These are phyloP conservation scores for Heteromeles arbutifolia DNA, from an alignment of 306 rosid species.

Conservation along the genomic window DNA sequence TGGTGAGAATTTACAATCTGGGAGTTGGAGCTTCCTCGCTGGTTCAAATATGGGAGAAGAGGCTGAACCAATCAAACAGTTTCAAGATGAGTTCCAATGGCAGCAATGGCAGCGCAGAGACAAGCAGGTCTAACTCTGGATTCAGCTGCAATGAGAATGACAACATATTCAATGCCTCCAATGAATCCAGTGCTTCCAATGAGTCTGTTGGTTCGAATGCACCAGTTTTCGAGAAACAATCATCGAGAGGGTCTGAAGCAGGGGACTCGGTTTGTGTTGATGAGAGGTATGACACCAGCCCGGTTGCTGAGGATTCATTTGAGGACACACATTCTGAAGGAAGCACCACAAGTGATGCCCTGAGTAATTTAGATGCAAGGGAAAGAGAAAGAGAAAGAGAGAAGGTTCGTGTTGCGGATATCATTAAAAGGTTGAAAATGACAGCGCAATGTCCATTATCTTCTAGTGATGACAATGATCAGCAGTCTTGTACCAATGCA, in stretches of 20 bases:
- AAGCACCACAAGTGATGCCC: slow-evolving; percentile 18
- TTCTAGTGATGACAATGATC: slow-evolving; percentile 29
- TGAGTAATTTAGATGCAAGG: slow-evolving; percentile 23
- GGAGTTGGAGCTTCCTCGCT: slow-evolving; percentile 84
- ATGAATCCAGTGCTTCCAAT: background rate
- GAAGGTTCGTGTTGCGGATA: slow-evolving; percentile 59
- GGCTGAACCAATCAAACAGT: slow-evolving; percentile 39
- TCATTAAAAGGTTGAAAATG: slow-evolving; percentile 51
- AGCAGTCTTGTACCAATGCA: slow-evolving; percentile 4
- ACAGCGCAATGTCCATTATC: slow-evolving; percentile 20
- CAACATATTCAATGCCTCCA: background rate
- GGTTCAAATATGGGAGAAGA: slow-evolving; percentile 88
- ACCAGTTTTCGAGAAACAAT: slow-evolving; percentile 9
- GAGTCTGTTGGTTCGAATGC: background rate
- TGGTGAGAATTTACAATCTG: slow-evolving; percentile 19
- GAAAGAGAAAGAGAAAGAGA: slow-evolving; percentile 39
- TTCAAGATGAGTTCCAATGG: slow-evolving; percentile 8
- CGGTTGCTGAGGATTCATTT: slow-evolving; percentile 18
- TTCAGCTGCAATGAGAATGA: slow-evolving; percentile 14
- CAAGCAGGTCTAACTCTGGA: slow-evolving; percentile 19
- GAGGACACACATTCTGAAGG: slow-evolving; percentile 43
- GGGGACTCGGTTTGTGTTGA: slow-evolving; percentile 23
- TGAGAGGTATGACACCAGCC: slow-evolving; percentile 26
- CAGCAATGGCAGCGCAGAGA: background rate
- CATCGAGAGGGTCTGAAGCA: slow-evolving; percentile 19